Percentiles rank a stretch among this genome's conserved stretches.
phyloP scores from a whole-genome alignment of 306 rosid species.

The Clitoria ternatea region DNA sequence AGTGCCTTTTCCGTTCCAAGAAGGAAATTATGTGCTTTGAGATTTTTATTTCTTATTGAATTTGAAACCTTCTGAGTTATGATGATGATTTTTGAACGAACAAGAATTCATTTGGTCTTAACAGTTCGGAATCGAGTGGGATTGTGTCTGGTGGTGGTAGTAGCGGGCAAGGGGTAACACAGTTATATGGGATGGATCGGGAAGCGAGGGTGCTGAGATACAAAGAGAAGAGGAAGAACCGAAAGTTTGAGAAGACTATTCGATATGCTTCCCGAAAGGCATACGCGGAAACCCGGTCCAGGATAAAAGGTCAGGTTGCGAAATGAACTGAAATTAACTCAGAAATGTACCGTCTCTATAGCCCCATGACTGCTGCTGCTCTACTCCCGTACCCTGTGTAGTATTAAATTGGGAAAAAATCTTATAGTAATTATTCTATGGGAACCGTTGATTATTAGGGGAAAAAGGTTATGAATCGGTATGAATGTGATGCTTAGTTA shows the following conservation, averaged over 20 bases:
- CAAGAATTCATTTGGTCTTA: conserved; percentile 38
- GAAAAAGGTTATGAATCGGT: background rate
- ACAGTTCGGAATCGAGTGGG: conserved; percentile 43
- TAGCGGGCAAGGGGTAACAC: conserved; percentile 37
- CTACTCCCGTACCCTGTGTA: background rate
- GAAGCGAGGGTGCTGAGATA: conserved; percentile 74
- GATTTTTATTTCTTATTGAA: too few relatives aligned
- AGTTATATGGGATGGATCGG: conserved; percentile 56
- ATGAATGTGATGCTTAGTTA: background rate
- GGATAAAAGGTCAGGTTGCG: conserved; percentile 76
- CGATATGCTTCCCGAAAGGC: conserved; percentile 81
- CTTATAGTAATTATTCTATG: conserved; percentile 4
- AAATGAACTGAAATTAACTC: conserved; percentile 51
- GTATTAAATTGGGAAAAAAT: background rate
- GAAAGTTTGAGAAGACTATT: too few relatives aligned
- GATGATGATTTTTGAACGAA: too few relatives aligned
- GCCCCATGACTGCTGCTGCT: conserved; percentile 7
- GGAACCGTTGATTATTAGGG: conserved; percentile 10
- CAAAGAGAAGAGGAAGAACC: conserved; percentile 84
- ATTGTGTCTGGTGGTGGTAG: conserved; percentile 27
- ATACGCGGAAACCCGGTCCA: conserved; percentile 77
- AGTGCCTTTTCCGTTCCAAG: too few relatives aligned
- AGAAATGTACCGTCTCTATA: conserved; percentile 44
- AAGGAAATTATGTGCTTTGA: too few relatives aligned
- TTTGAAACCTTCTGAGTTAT: too few relatives aligned